These are phyloP conservation scores for Debaryomyces nepalensis DNA, from an alignment of 1,139 yeast species.

Conservation along the genomic window DNA sequence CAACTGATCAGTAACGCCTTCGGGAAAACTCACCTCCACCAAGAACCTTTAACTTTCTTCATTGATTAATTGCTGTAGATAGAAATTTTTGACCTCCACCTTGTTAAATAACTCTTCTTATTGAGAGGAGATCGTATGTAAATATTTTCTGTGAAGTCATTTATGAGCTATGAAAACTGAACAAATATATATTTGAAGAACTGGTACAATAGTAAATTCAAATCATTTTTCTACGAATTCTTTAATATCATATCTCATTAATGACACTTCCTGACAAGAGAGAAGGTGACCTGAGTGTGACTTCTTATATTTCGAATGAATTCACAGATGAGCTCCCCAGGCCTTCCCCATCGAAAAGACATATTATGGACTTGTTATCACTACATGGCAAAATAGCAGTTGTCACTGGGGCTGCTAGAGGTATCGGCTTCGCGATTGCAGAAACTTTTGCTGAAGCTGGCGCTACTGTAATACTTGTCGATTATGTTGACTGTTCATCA, in stretches of 20 bases:
- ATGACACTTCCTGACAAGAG: constrained; percentile 9
- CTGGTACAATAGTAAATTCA: background rate
- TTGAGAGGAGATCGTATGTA: too few species aligned
- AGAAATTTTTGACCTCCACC: too few species aligned
- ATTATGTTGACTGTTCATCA: constrained; percentile 39
- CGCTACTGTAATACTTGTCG: constrained; percentile 48
- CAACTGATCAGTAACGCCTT: too few species aligned
- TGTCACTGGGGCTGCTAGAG: constrained; percentile 51
- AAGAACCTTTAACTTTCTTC: too few species aligned
- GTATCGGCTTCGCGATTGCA: constrained; percentile 48
- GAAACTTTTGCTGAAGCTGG: constrained; percentile 54
- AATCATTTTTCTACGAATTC: background rate
- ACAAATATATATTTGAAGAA: background rate
- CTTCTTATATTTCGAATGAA: constrained; percentile 32
- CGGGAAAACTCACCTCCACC: too few species aligned
- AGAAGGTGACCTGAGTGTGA: constrained; percentile 23
- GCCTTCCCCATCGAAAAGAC: constrained; percentile 17
- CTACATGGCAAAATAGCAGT: constrained; percentile 43
- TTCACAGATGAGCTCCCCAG: constrained; percentile 24
- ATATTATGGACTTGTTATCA: constrained; percentile 36
- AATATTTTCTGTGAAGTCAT: background rate
- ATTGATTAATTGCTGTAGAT: too few species aligned
- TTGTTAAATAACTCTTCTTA: too few species aligned
- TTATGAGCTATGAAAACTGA: background rate
- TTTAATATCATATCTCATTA: background rate